A percentile compares a stretch with the other conserved stretches of the same genome.
Conservation (phyloP, 2,329 filamentous ascomycete species). For the Dothideomycetes sp. region DNA sequence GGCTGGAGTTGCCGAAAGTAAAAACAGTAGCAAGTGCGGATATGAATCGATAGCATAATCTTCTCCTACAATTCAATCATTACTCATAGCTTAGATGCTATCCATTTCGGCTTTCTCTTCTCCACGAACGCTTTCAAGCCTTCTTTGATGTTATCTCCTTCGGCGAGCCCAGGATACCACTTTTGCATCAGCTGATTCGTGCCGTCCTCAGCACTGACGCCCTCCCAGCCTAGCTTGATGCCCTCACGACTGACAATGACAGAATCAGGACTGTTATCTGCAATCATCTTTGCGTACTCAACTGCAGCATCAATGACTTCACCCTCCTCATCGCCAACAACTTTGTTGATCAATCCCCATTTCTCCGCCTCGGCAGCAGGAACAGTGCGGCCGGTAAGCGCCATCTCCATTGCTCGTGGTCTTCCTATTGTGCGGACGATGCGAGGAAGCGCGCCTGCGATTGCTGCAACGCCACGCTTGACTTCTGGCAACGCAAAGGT, state of each 20-base stretch:
- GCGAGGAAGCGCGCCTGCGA: slow-evolving; percentile 60
- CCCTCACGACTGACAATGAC: slow-evolving; percentile 65
- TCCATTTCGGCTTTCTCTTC: slow-evolving; percentile 60
- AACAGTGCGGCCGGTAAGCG: slow-evolving; percentile 51
- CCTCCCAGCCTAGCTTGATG: slow-evolving; percentile 62
- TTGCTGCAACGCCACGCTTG: slow-evolving; percentile 56
- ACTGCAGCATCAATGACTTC: slow-evolving; percentile 49
- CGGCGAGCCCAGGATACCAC: slow-evolving; percentile 49
- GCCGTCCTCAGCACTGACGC: slow-evolving; percentile 50
- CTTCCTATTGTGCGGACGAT: slow-evolving; percentile 54
- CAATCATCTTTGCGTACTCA: slow-evolving; percentile 49
- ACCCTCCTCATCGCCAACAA: slow-evolving; percentile 34
- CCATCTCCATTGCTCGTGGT: slow-evolving; percentile 62
- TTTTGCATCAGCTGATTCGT: slow-evolving; percentile 47
- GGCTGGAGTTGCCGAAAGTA: background rate
- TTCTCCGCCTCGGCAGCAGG: slow-evolving; percentile 46
- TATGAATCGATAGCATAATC: too few relatives aligned
- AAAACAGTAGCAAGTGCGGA: background rate
- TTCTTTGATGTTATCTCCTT: slow-evolving; percentile 63
- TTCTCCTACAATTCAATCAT: too few relatives aligned
- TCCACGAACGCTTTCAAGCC: slow-evolving; percentile 67
- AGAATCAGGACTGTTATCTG: slow-evolving; percentile 56
- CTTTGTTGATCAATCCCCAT: slow-evolving; percentile 62
- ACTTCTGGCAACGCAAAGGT: slow-evolving; percentile 63
- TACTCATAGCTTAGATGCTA: slow-evolving; percentile 28